Percentiles rank a stretch among this genome's conserved stretches.
phyloP scores from a whole-genome alignment of 352 stramenopile genomes.

The Globisporangium cederbergense region DNA sequence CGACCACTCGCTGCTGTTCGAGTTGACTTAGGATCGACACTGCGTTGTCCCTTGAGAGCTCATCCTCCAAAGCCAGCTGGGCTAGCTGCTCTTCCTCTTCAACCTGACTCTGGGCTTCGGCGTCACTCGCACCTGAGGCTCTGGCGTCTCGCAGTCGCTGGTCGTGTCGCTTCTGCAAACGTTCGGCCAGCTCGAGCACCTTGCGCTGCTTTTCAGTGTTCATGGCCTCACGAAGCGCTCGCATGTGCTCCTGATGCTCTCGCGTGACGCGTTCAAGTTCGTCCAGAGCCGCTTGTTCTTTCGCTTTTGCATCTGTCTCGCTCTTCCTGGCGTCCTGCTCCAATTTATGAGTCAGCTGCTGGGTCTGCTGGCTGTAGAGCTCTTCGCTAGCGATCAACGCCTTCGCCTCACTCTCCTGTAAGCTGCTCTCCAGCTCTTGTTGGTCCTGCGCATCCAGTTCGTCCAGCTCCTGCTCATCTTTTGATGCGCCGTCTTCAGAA shows the following conservation, averaged over 20 bases:
- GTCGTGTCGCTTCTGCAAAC: conserved; percentile 11
- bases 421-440: not conserved
- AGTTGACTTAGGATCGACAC: not conserved
- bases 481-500: not conserved
- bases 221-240: conserved; percentile 17
- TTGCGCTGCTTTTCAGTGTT: conserved; percentile 27
- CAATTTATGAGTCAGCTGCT: not conserved
- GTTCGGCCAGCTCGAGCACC: conserved; percentile 21
- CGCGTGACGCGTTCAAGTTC: conserved; percentile 25
- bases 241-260: conserved; percentile 24
- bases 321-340: conserved; percentile 18
- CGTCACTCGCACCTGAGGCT: not conserved
- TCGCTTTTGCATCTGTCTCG: conserved; percentile 9
- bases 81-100: conserved; percentile 6
- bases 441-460: conserved; percentile 8
- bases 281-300: conserved; percentile 25
- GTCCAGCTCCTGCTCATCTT: not conserved
- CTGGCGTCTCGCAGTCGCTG: conserved; percentile 4
- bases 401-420: conserved; percentile 6
- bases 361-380: not conserved
- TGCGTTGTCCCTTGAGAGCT: not conserved
- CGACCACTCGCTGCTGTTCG: conserved; percentile 1
- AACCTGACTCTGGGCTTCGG: not conserved
- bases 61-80: not conserved
- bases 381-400: not conserved